Base-by-base conservation (phyloP, 768 basidiomycete genomes). In the Vararia minispora region DNA sequence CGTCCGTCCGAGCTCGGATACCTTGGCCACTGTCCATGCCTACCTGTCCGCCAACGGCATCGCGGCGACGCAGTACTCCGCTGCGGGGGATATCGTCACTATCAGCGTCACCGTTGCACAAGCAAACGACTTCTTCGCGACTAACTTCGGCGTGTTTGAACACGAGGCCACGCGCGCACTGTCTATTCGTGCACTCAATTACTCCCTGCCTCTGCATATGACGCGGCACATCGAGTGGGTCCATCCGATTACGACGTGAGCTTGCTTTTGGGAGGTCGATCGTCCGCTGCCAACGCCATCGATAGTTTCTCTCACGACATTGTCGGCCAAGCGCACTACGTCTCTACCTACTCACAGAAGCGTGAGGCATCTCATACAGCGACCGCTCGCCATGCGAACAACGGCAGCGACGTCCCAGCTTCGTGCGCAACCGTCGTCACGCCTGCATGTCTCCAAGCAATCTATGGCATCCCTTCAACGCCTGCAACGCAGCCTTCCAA, bases 21-120 rank as follows among this genome's bases (percentile, higher is more conserved):
- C 25, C 11, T 10, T 40, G 3, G 12, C 33, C 5, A 44, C 37
- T 2, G 48, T 49, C 14, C 38, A 33, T 14, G 12, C 28, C 3
- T 49, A 35, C 39, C 39, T 46, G 9, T 14, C 32, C 3, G 28
- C 22, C 3, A 35, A 50, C 18, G 46, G 46, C 24, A 8, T 48
- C n/a, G 42, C 31, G 17, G 17, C 45, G 10, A 30, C 32, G 24
- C 35, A 24, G 8, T 8, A 34, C 36, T 54, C 56, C 1, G 46
- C 51, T 4, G 51, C 56, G 11, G 52, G 53, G 14, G 56, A 58
- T 39, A 55, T 53, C 53, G 29, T 58, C 26, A 33, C 36, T 33
- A 42, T 50, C 36, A 34, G 40, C 14, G 43, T 56, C 5, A 47
- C 53, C 10, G 54, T 56, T 23, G 44, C 46, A 40, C 40, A 54